These are phyloP conservation scores for Filobasidium floriforme DNA, from an alignment of 768 basidiomycete genomes.

Conservation along the genomic window DNA sequence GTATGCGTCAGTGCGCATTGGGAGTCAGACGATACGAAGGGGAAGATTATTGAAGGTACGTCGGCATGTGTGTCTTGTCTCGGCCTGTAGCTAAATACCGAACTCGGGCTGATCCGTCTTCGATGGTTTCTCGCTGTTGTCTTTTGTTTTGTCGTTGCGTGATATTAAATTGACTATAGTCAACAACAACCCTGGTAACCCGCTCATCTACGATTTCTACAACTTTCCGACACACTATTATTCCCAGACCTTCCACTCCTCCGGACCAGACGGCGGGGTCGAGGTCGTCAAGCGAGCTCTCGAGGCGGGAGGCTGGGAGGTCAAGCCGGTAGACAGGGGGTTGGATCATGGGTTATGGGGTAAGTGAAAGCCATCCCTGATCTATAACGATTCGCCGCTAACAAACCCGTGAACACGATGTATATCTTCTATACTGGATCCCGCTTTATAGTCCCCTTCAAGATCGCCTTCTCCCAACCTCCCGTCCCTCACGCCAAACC, in stretches of 20 bases:
- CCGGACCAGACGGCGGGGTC: conserved; percentile 9
- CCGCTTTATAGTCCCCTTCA: conserved; percentile 11
- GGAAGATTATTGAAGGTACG: conserved; percentile 6
- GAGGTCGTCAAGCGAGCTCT: conserved; percentile 24
- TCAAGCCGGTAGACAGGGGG: conserved; percentile 25
- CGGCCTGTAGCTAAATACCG: neutral
- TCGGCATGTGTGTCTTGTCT: neutral
- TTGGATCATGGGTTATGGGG: conserved; percentile 39
- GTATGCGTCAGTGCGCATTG: conserved; percentile 41
- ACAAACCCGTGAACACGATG: too few species aligned
- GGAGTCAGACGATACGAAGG: conserved; percentile 27
- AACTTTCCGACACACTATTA: conserved; percentile 38
- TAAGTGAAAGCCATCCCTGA: neutral
- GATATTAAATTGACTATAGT: conserved; percentile 24
- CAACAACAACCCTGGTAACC: conserved; percentile 32
- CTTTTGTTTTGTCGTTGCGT: neutral
- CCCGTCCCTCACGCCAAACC: neutral
- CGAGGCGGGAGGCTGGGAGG: conserved; percentile 16
- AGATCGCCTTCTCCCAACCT: conserved; percentile 9
- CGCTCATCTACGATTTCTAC: conserved; percentile 40
- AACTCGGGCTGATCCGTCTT: too few species aligned
- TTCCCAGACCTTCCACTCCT: conserved; percentile 29
- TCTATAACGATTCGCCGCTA: neutral
- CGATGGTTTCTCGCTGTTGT: too few species aligned
- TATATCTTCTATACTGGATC: neutral